Percentiles rank a stretch among this genome's conserved stretches.
phyloP scores from a whole-genome alignment of 257 asterid species.

The Sherardia arvensis region DNA sequence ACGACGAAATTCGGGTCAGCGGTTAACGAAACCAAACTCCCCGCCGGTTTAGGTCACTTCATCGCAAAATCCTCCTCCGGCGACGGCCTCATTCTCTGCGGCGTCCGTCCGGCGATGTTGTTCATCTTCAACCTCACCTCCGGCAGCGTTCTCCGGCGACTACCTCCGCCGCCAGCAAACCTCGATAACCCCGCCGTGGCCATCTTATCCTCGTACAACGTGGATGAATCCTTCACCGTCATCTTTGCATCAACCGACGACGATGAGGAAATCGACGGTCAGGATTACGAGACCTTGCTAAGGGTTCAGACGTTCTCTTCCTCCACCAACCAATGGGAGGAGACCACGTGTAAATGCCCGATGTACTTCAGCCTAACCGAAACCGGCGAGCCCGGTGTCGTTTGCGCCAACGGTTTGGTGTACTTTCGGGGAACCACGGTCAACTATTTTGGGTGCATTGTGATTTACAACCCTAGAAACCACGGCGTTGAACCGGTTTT shows the following conservation, averaged over 20 bases:
- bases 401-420: background rate
- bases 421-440: background rate
- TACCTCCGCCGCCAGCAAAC: background rate
- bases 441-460: background rate
- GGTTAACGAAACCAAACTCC: background rate
- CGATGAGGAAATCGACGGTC: background rate
- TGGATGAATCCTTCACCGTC: background rate
- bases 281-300: background rate
- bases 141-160: background rate
- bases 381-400: background rate
- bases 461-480: background rate
- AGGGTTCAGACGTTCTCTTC: background rate
- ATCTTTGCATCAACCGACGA: background rate
- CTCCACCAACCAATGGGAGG: background rate
- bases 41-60: background rate
- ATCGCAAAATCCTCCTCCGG: background rate
- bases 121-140: background rate
- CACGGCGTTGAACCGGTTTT: background rate
- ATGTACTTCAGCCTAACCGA: background rate
- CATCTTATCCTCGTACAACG: background rate
- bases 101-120: background rate
- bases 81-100: background rate
- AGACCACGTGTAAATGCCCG: background rate
- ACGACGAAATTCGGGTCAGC: background rate
- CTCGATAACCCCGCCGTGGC: background rate